phyloP scores from a whole-genome alignment of 495 filamentous ascomycete genomes.

The Lindgomyces ingoldianus region DNA sequence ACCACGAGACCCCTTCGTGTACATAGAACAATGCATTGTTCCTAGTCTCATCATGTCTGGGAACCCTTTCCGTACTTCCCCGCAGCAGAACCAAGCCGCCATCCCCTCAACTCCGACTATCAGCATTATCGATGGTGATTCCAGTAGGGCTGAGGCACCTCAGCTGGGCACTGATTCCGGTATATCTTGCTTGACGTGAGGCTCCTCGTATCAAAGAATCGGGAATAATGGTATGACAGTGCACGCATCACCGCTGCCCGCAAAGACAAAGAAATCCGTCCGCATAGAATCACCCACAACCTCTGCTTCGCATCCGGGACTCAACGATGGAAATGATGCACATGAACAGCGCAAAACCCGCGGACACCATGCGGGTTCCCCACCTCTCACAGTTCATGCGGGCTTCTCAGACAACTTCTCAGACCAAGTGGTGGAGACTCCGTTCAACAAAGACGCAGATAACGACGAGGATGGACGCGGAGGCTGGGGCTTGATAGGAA shows the following conservation, averaged over 20 bases:
- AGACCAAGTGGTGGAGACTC: slow-evolving; percentile 11
- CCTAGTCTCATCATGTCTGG: slow-evolving; percentile 42
- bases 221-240: slow-evolving; percentile 31
- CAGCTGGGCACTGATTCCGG: slow-evolving; percentile 25
- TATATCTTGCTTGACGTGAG: slow-evolving; percentile 8
- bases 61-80: slow-evolving; percentile 44
- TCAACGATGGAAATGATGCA: slow-evolving; percentile 15
- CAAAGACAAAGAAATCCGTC: slow-evolving; percentile 37
- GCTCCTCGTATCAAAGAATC: slow-evolving; percentile 4
- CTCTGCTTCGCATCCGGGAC: slow-evolving; percentile 28
- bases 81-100: slow-evolving; percentile 8
- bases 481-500: slow-evolving; percentile 23
- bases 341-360: slow-evolving; percentile 2
- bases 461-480: slow-evolving; percentile 20
- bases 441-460: slow-evolving; percentile 8
- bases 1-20: slow-evolving; percentile 24
- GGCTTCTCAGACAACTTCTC: slow-evolving; percentile 20
- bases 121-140: slow-evolving; percentile 23
- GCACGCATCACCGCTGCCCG: slow-evolving; percentile 11
- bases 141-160: slow-evolving; percentile 12
- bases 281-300: slow-evolving; percentile 36
- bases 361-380: background rate
- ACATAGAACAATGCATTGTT: slow-evolving; percentile 40
- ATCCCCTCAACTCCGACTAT: slow-evolving; percentile 12
- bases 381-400: slow-evolving; percentile 15